Conservation (phyloP, 768 basidiomycete species). For the Serendipita sp. region DNA sequence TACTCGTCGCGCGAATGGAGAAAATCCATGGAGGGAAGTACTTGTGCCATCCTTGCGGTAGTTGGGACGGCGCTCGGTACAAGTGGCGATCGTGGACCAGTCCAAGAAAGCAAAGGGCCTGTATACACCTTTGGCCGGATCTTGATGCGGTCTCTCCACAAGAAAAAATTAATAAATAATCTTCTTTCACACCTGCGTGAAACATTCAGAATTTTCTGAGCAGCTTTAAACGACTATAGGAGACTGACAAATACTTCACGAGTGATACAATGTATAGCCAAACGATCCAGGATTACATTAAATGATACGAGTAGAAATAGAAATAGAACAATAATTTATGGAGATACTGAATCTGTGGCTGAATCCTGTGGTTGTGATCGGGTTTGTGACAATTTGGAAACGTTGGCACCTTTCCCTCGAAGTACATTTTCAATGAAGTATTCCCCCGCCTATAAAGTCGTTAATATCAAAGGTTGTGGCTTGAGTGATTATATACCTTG, state of each 20-base stretch:
- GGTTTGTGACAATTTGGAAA: neutral
- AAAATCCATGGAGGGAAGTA: neutral
- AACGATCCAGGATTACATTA: too few species aligned
- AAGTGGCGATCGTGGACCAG: neutral
- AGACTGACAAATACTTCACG: neutral
- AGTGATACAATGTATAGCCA: too few species aligned
- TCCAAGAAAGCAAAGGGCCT: neutral
- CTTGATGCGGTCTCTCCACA: neutral
- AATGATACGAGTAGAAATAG: too few species aligned
- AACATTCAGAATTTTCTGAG: too few species aligned
- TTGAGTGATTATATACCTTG: slow-evolving; percentile 41
- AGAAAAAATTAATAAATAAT: too few species aligned
- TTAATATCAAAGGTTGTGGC: neutral
- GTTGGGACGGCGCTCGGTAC: neutral
- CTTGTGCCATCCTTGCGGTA: neutral
- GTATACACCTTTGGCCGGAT: neutral
- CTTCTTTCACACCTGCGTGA: too few species aligned
- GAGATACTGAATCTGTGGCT: too few species aligned
- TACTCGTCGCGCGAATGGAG: slow-evolving; percentile 5
- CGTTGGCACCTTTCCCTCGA: slow-evolving; percentile 32
- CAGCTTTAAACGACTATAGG: neutral
- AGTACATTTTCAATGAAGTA: slow-evolving; percentile 88
- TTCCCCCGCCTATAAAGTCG: slow-evolving; percentile 61
- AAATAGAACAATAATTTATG: neutral
- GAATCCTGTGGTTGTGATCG: too few species aligned